Percentiles rank a stretch among this genome's conserved stretches.
These are phyloP conservation scores for Trichoderma cornu-damae DNA, from an alignment of 2,329 filamentous ascomycete genomes.

Conservation along the genomic window DNA sequence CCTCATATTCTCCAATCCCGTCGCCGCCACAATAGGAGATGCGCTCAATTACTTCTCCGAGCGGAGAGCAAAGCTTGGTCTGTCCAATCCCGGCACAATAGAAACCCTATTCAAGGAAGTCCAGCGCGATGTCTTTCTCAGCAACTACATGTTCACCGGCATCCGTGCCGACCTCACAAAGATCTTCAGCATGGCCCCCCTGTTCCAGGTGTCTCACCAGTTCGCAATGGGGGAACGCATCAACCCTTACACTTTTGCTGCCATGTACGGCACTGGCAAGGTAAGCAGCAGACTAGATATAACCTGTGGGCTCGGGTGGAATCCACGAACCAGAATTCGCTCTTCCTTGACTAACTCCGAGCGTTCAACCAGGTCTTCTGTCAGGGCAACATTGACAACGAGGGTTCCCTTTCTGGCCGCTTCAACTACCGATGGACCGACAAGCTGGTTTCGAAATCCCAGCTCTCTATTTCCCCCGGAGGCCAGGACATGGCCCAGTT, in stretches of 20 bases:
- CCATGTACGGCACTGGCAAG: slow-evolving; percentile 88
- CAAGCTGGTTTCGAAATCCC: slow-evolving; percentile 77
- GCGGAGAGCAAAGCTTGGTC: slow-evolving; percentile 78
- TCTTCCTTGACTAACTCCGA: slow-evolving; percentile 19
- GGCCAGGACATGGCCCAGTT: slow-evolving; percentile 85
- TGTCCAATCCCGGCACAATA: slow-evolving; percentile 87
- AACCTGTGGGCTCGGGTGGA: background rate
- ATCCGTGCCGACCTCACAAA: slow-evolving; percentile 95
- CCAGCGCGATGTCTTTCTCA: slow-evolving; percentile 91
- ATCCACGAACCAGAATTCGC: background rate
- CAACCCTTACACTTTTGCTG: slow-evolving; percentile 92
- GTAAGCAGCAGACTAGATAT: slow-evolving; percentile 48
- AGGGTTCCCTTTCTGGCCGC: slow-evolving; percentile 77
- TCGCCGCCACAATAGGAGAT: slow-evolving; percentile 66
- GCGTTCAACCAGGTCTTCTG: slow-evolving; percentile 70
- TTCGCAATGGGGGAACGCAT: slow-evolving; percentile 91
- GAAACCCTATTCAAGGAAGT: slow-evolving; percentile 89
- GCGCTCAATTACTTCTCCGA: slow-evolving; percentile 77
- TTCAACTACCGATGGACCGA: slow-evolving; percentile 90
- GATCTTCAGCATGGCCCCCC: slow-evolving; percentile 84
- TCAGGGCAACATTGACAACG: slow-evolving; percentile 93
- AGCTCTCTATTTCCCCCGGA: slow-evolving; percentile 76
- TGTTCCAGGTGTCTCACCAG: slow-evolving; percentile 97
- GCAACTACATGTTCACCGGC: slow-evolving; percentile 94
- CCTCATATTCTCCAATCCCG: slow-evolving; percentile 68